Evolutionary conservation across 1,139 yeast species (phyloP).

Genomic region (Taiozyma sp.): DNA sequence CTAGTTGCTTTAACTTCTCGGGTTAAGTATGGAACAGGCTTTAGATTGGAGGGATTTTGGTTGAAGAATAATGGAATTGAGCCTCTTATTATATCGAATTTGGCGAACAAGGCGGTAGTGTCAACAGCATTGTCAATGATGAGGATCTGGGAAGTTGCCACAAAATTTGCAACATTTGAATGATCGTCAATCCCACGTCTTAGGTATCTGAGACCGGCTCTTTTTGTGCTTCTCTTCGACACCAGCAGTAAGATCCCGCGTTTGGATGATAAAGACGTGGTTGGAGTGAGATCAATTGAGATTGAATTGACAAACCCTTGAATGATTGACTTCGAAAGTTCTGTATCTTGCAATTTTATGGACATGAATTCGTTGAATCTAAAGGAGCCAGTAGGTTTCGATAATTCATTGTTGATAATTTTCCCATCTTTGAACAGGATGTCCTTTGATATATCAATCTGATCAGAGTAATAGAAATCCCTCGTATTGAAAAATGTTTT

Average conservation of each 20-base stretch:
- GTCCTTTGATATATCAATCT: conserved; percentile 17
- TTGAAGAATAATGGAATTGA: conserved; percentile 50
- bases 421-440: conserved; percentile 10
- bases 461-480: conserved; percentile 21
- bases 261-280: conserved; percentile 5
- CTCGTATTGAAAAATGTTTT: conserved; percentile 12
- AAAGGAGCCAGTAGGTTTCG: conserved; percentile 20
- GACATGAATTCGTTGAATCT: conserved; percentile 28
- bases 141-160: conserved; percentile 36
- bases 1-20: conserved; percentile 26
- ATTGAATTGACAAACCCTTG: conserved; percentile 33
- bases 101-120: conserved; percentile 10
- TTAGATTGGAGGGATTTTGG: conserved; percentile 46
- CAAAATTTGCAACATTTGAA: conserved; percentile 43
- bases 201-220: conserved; percentile 44
- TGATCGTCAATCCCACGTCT: conserved; percentile 40
- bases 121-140: conserved; percentile 12
- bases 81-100: conserved; percentile 32
- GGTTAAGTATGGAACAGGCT: conserved; percentile 34
- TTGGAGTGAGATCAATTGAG: conserved; percentile 7
- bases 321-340: conserved; percentile 23
- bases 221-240: conserved; percentile 32
- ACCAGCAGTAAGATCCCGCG: conserved; percentile 23
- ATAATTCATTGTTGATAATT: background rate
- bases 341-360: background rate